A percentile compares a stretch with the other conserved stretches of the same genome.
Evolutionary conservation across 495 filamentous ascomycete species (phyloP).

Genomic region (Neurospora cerealis): DNA sequence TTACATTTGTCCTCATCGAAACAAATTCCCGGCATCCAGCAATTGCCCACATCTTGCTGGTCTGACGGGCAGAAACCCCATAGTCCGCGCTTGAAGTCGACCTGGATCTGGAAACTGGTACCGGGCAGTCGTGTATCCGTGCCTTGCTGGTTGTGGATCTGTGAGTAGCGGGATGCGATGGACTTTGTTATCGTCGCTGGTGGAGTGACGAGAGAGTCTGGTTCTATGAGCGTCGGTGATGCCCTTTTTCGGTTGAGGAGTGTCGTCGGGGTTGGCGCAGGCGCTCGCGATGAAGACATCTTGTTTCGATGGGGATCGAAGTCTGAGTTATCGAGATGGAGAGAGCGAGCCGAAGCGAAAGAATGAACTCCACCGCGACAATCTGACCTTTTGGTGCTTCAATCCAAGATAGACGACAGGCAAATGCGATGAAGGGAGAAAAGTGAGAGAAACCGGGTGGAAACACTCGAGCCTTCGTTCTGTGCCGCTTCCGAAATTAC

Average conservation of each 20-base stretch:
- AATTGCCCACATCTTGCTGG: background rate
- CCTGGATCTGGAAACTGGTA: background rate
- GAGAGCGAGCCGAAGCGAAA: background rate
- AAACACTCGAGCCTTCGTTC: background rate
- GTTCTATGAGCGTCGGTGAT: background rate
- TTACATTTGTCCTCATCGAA: background rate
- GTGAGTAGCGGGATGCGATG: background rate
- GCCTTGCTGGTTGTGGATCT: background rate
- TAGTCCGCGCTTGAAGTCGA: background rate
- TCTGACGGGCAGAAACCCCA: background rate
- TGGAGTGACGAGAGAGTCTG: background rate
- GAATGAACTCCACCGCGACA: background rate
- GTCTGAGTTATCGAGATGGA: background rate
- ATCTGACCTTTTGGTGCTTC: background rate
- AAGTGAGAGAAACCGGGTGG: background rate
- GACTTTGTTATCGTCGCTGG: background rate
- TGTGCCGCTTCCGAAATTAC: background rate
- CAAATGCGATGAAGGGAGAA: background rate
- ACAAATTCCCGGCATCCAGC: background rate
- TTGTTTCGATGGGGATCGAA: background rate
- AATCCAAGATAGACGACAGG: background rate
- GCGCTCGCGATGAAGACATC: background rate
- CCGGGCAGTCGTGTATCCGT: rapidly evolving
- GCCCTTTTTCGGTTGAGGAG: background rate
- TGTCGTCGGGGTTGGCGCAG: background rate